Conservation (phyloP, 2,329 filamentous ascomycete species). For the Cytospora piceicola region DNA sequence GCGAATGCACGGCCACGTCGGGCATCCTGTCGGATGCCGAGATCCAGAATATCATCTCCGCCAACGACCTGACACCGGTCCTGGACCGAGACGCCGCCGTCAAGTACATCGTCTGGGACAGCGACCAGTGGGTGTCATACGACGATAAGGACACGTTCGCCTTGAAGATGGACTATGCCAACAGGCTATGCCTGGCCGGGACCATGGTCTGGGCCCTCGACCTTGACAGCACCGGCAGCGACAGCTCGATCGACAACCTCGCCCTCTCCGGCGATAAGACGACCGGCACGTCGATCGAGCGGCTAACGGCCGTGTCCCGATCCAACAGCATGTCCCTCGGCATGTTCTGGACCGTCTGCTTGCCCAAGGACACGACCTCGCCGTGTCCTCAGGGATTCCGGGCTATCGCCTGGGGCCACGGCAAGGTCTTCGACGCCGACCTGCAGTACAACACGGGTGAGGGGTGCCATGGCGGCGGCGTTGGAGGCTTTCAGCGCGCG, state of each 20-base stretch:
- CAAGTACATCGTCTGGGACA: constrained; percentile 29
- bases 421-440: no score
- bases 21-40: constrained; percentile 47
- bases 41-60: constrained; percentile 40
- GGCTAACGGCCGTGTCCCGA: background rate
- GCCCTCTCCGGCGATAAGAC: no score
- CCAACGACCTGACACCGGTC: constrained; percentile 21
- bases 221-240: constrained; percentile 15
- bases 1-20: constrained; percentile 42
- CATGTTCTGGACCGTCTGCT: no score
- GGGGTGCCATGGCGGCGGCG: no score
- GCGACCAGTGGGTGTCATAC: constrained; percentile 31
- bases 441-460: no score
- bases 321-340: no score
- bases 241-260: background rate
- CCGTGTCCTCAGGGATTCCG: no score
- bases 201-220: constrained; percentile 38
- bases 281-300: background rate
- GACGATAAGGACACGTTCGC: constrained; percentile 27
- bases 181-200: constrained; percentile 30
- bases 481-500: no score
- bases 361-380: no score
- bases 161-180: constrained; percentile 22
- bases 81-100: constrained; percentile 26
- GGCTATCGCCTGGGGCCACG: no score